These are phyloP conservation scores for Scenedesmus sp. DNA, from an alignment of 163 green algal genomes.

Conservation along the genomic window DNA sequence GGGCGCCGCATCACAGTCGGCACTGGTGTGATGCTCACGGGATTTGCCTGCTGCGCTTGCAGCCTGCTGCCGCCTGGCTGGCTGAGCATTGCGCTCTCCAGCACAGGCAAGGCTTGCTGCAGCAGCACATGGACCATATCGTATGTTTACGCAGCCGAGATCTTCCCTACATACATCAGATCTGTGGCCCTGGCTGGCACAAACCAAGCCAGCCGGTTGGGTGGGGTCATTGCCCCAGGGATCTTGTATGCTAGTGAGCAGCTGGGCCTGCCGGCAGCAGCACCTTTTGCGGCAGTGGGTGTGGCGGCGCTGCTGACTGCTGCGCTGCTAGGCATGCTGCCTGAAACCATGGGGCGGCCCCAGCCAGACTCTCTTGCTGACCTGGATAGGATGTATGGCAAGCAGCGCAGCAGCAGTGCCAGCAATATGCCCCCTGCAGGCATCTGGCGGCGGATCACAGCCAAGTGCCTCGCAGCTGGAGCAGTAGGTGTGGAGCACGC, in stretches of 20 bases:
- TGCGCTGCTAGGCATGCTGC: slow-evolving; percentile 13
- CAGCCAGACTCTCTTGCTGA: slow-evolving; percentile 34
- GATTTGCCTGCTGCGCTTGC: not conserved
- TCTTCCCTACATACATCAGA: slow-evolving; percentile 34
- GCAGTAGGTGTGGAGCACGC: not conserved
- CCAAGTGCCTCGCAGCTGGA: not conserved
- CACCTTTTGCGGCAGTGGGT: slow-evolving; percentile 22
- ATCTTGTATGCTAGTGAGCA: slow-evolving; percentile 25
- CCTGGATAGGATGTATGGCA: slow-evolving; percentile 57
- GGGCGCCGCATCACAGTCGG: slow-evolving; percentile 19
- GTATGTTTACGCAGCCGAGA: slow-evolving; percentile 33
- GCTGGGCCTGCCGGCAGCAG: not conserved
- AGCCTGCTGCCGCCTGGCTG: not conserved
- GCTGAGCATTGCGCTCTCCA: not conserved
- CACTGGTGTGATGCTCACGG: slow-evolving; percentile 28
- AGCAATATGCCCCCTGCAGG: not conserved
- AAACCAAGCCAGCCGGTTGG: slow-evolving; percentile 37
- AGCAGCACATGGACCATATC: slow-evolving; percentile 34
- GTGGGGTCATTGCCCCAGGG: slow-evolving; percentile 29
- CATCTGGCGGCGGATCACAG: not conserved
- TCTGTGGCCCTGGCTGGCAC: slow-evolving; percentile 19
- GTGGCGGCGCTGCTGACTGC: not conserved
- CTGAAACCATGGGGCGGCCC: slow-evolving; percentile 29
- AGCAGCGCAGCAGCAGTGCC: slow-evolving; percentile 64
- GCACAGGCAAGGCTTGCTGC: slow-evolving; percentile 29